Evolutionary conservation across 2,329 filamentous ascomycete genomes (phyloP).

Genomic region (Aureobasidium melanogenum): DNA sequence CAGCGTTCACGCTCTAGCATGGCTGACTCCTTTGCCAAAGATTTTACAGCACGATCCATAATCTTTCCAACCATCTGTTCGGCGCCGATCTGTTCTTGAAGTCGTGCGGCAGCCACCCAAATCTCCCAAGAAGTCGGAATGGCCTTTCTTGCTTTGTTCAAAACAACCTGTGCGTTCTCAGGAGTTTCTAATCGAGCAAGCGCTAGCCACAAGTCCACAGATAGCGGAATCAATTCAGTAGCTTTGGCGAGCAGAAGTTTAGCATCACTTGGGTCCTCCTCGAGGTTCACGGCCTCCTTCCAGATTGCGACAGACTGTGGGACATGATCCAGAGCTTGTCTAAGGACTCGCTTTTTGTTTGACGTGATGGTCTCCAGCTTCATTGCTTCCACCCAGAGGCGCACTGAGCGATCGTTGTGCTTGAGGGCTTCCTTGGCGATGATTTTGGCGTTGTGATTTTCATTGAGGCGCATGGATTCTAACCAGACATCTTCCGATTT

Average conservation of each 20-base stretch:
- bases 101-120: constrained; percentile 86
- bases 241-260: constrained; percentile 85
- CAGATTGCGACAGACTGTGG: constrained; percentile 93
- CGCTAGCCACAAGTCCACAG: constrained; percentile 90
- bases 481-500: constrained; percentile 94
- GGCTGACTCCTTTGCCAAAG: constrained; percentile 79
- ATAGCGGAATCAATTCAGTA: constrained; percentile 87
- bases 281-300: constrained; percentile 94
- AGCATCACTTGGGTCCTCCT: constrained; percentile 83
- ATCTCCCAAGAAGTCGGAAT: constrained; percentile 90
- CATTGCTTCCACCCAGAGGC: constrained; percentile 93
- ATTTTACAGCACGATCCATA: constrained; percentile 88
- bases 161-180: constrained; percentile 85
- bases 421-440: constrained; percentile 92
- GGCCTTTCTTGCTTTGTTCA: constrained; percentile 91
- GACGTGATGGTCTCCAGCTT: constrained; percentile 73
- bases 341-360: constrained; percentile 85
- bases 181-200: constrained; percentile 81
- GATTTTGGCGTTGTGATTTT: constrained; percentile 86
- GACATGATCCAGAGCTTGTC: constrained; percentile 84
- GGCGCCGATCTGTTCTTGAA: constrained; percentile 84
- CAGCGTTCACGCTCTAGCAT: constrained; percentile 98
- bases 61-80: constrained; percentile 68
- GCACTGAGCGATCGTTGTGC: constrained; percentile 78
- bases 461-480: constrained; percentile 89